phyloP scores from a whole-genome alignment of 108 stramenopile species.

The Conticribra weissflogii region DNA sequence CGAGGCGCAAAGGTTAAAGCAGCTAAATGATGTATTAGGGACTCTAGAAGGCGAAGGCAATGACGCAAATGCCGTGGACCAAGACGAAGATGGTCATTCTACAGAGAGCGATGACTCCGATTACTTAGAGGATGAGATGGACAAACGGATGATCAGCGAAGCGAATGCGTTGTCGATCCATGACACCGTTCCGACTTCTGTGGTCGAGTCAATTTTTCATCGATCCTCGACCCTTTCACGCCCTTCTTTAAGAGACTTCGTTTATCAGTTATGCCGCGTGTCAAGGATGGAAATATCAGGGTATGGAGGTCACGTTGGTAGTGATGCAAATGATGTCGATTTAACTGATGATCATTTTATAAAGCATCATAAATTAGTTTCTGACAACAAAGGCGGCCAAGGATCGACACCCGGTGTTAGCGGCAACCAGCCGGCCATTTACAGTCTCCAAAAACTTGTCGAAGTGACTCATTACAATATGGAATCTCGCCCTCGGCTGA shows the following conservation, averaged over 20 bases:
- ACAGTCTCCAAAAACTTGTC: constrained; percentile 96
- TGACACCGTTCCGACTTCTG: constrained; percentile 72
- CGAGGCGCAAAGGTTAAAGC: constrained; percentile 53
- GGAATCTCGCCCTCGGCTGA: constrained; percentile 90
- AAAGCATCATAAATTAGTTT: constrained; percentile 64
- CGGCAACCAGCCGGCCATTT: constrained; percentile 88
- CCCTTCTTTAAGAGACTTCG: constrained; percentile 85
- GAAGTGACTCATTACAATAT: constrained; percentile 99
- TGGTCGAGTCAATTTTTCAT: constrained; percentile 88
- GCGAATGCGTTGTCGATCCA: constrained; percentile 79
- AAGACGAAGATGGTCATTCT: constrained; percentile 41
- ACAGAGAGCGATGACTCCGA: constrained; percentile 46
- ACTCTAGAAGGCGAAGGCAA: constrained; percentile 25
- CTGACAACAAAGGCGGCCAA: constrained; percentile 19
- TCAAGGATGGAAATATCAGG: constrained; percentile 93
- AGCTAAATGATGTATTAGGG: constrained; percentile 41
- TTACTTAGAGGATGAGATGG: constrained; percentile 73
- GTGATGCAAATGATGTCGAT: constrained; percentile 72
- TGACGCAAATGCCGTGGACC: constrained; percentile 12
- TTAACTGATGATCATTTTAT: constrained; percentile 77
- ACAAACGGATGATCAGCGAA: constrained; percentile 82
- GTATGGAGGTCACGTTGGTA: constrained; percentile 72
- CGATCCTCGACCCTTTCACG: constrained; percentile 77
- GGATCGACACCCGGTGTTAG: constrained; percentile 35
- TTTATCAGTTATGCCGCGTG: constrained; percentile 89